Base-by-base conservation (phyloP, 1,284 basidiomycete genomes). In the Cryptococcus sp. region DNA sequence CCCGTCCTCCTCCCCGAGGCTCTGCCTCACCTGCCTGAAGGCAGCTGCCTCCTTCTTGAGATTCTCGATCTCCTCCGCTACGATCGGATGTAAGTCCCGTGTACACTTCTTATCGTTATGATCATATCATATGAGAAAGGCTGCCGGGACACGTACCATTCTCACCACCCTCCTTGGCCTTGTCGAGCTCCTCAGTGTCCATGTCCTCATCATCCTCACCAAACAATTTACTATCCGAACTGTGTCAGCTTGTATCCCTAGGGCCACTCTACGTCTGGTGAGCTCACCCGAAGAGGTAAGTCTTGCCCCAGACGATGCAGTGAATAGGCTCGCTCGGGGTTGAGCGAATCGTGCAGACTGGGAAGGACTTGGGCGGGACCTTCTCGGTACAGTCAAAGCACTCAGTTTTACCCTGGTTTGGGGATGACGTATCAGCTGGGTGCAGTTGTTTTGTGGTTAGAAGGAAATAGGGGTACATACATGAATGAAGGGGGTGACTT, bases 281-380 rank as follows among this genome's bases (percentile, higher is more conserved):
- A n/a, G 78, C 87, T 73, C 66, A 92, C 92, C 87, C 86, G 65
- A 98, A 85, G n/a, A 98, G 85, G 79, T 98, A 98, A 65, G 86
- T 94, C 77, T 98, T 99, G 35, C 91, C 93, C 96, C 96, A 99
- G 0, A 98, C 95, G 55, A 98, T 98, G 72, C 94, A 98, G 72
- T 99, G 96, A 49, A 98, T 96, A 0, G 96, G 93, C 61, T 95
- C 92, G 53, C 89, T 93, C 0, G 96, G 96, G 0, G 96, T 98
- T 1, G 92, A 93, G 46, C 96, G 87, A 67, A 99, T 98, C 0
- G 96, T 99, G 78, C 96, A 99, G 2, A 98, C 94, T 0, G 96
- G 95, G 72, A 91, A 98, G 0, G 90, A 89, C 75, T 95, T 98
- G 0, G 92, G 91, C 0, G 88, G 87, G 0, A 87, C 87, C 76